A percentile compares a stretch with the other conserved stretches of the same genome.
phyloP scores from a whole-genome alignment of 2,329 filamentous ascomycete genomes.

The Alternaria brassicicola region DNA sequence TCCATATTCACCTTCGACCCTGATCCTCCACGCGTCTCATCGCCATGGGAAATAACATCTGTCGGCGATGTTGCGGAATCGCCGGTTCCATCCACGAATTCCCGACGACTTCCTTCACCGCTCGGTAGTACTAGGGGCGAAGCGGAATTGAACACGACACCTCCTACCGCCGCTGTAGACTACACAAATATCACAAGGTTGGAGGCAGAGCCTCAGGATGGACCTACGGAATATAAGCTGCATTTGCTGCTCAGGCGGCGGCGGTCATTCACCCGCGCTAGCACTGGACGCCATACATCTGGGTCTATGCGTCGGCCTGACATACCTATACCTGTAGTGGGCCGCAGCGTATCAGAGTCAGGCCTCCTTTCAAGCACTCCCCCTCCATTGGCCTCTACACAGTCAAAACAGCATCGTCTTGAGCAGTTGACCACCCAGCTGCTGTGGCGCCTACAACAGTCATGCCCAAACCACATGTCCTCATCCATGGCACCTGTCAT shows the following conservation, averaged over 20 bases:
- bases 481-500: slow-evolving; percentile 76
- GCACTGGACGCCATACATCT: slow-evolving; percentile 63
- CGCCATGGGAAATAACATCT: slow-evolving; percentile 79
- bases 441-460: slow-evolving; percentile 93
- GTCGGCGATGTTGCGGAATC: slow-evolving; percentile 23
- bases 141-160: background rate
- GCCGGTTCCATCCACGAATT: slow-evolving; percentile 23
- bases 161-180: slow-evolving; percentile 24
- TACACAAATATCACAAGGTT: slow-evolving; percentile 68
- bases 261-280: slow-evolving; percentile 73
- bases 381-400: slow-evolving; percentile 60
- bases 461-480: slow-evolving; percentile 85
- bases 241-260: slow-evolving; percentile 83
- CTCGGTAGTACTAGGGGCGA: slow-evolving; percentile 11
- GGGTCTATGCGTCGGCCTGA: slow-evolving; percentile 57
- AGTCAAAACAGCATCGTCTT: slow-evolving; percentile 80
- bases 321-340: slow-evolving; percentile 36
- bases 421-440: slow-evolving; percentile 94
- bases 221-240: slow-evolving; percentile 95
- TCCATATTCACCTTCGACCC: slow-evolving; percentile 96
- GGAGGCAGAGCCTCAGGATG: slow-evolving; percentile 89
- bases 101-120: slow-evolving; percentile 21
- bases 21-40: slow-evolving; percentile 84
- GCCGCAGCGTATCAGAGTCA: slow-evolving; percentile 41
- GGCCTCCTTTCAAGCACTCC: slow-evolving; percentile 41